Conservation (phyloP, 768 basidiomycete genomes). For the Pisolithus marmoratus region DNA sequence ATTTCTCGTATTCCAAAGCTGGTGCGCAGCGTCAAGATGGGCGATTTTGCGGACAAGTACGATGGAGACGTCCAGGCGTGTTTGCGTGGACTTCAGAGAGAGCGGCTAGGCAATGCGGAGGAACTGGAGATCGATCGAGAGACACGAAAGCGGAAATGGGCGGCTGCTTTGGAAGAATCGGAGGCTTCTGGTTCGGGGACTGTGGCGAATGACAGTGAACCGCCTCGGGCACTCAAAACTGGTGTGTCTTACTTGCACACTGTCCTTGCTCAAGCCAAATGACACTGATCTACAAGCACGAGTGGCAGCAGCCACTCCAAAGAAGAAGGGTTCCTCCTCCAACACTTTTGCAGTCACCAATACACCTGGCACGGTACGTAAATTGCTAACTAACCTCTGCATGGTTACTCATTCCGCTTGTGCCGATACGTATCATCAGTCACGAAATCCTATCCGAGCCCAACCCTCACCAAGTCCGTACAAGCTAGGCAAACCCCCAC, state of each 20-base stretch:
- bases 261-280: background rate
- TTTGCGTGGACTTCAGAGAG: conserved; percentile 61
- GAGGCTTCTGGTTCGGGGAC: conserved; percentile 35
- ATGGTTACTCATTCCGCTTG: background rate
- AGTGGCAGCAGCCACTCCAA: conserved; percentile 43
- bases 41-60: conserved; percentile 75
- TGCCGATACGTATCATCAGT: conserved; percentile 22
- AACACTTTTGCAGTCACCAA: conserved; percentile 40
- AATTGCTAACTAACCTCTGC: background rate
- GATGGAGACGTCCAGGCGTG: conserved; percentile 70
- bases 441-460: conserved; percentile 22
- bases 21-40: conserved; percentile 66
- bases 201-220: conserved; percentile 23
- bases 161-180: conserved; percentile 52
- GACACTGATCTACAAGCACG: conserved; percentile 32
- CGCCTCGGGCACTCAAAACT: conserved; percentile 50
- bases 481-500: conserved; percentile 24
- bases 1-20: conserved; percentile 71
- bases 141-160: conserved; percentile 75
- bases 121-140: conserved; percentile 58
- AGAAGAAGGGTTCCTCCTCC: conserved; percentile 45
- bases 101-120: conserved; percentile 44
- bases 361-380: conserved; percentile 38
- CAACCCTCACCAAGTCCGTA: conserved; percentile 32
- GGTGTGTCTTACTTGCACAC: conserved; percentile 36